These are phyloP conservation scores for Mycena chlorophos DNA, from an alignment of 768 basidiomycete genomes.

Conservation along the genomic window DNA sequence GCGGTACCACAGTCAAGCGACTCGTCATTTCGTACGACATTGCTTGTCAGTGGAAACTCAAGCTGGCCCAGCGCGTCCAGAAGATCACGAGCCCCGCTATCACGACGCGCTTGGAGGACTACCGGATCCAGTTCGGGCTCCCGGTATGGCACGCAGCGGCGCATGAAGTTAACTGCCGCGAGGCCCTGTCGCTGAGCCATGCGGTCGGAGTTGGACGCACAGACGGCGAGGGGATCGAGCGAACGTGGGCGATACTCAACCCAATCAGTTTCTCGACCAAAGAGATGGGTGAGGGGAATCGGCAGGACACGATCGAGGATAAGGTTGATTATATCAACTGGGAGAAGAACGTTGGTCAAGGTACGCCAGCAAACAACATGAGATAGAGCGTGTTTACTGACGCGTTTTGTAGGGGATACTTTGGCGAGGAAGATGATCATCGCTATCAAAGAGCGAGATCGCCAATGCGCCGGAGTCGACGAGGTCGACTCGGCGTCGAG, in stretches of 20 bases:
- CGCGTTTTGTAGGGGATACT: background rate
- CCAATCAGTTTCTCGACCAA: constrained; percentile 21
- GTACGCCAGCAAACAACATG: background rate
- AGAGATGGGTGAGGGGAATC: constrained; percentile 31
- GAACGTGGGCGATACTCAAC: constrained; percentile 29
- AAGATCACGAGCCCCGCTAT: background rate
- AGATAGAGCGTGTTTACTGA: background rate
- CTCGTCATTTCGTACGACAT: background rate
- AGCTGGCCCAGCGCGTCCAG: background rate
- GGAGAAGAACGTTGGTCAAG: constrained; percentile 15
- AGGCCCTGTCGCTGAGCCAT: constrained; percentile 8
- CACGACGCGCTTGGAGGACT: background rate
- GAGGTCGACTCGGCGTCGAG: too few species aligned
- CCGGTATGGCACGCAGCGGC: constrained; percentile 13
- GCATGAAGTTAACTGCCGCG: constrained; percentile 14
- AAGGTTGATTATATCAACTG: constrained; percentile 26
- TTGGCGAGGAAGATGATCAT: constrained; percentile 9
- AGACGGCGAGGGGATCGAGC: constrained; percentile 19
- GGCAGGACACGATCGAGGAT: constrained; percentile 33
- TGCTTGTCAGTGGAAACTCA: background rate
- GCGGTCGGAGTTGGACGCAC: constrained; percentile 6
- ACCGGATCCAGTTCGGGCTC: background rate
- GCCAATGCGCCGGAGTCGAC: too few species aligned
- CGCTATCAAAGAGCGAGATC: too few species aligned
- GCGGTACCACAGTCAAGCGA: background rate